phyloP scores from a whole-genome alignment of 2,329 filamentous ascomycete species.

The Aphanocladium album region DNA sequence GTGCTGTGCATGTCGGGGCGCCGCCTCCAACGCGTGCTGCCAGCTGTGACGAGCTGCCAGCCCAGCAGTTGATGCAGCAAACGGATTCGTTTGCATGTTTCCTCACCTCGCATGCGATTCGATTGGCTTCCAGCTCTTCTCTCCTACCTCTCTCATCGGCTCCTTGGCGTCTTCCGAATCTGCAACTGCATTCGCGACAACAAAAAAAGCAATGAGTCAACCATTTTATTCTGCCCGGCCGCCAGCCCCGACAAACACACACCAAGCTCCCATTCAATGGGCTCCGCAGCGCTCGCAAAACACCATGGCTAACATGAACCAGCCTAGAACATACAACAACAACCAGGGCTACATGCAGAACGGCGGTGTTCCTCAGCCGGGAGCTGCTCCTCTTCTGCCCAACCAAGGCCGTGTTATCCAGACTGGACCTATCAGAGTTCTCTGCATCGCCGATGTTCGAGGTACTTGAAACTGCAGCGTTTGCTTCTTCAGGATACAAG shows the following conservation, averaged over 20 bases:
- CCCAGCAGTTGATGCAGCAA: slow-evolving; percentile 9
- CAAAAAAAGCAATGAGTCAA: slow-evolving; percentile 7
- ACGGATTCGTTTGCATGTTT: slow-evolving; percentile 4
- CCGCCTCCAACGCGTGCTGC: slow-evolving; percentile 7
- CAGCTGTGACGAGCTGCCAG: slow-evolving; percentile 12
- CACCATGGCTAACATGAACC: slow-evolving; percentile 21
- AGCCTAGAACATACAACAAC: slow-evolving; percentile 45
- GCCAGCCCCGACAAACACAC: background rate
- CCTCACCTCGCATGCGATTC: slow-evolving; percentile 1
- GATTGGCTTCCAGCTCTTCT: background rate
- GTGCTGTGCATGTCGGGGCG: slow-evolving; percentile 6
- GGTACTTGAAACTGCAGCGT: slow-evolving; percentile 39
- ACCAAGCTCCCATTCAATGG: background rate
- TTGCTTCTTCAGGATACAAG: slow-evolving; percentile 8
- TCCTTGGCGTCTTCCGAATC: background rate
- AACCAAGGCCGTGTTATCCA: slow-evolving; percentile 64
- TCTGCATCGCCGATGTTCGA: slow-evolving; percentile 69
- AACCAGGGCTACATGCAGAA: slow-evolving; percentile 57
- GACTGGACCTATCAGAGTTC: slow-evolving; percentile 59
- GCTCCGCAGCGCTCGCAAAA: slow-evolving; percentile 1
- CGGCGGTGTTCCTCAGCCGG: slow-evolving; percentile 51
- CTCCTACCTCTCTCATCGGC: background rate
- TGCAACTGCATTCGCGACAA: background rate
- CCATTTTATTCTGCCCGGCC: background rate
- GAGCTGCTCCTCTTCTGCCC: slow-evolving; percentile 59